Percentiles rank a stretch among this genome's conserved stretches.
Evolutionary conservation across 2,329 filamentous ascomycete species (phyloP).

Genomic region (Penicillium sp.): DNA sequence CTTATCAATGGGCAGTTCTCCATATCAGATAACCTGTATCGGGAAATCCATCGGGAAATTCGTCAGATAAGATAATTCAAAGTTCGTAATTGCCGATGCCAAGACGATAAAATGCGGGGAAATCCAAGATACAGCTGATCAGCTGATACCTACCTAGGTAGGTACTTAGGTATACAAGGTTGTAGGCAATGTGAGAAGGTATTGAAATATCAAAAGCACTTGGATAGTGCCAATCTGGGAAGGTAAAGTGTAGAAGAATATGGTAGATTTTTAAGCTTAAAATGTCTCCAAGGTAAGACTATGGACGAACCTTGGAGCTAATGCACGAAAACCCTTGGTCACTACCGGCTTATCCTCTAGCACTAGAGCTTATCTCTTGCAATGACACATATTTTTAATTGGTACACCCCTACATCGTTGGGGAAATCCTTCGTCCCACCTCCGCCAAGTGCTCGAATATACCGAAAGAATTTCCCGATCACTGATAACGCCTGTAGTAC

Average conservation of each 20-base stretch:
- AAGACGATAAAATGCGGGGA: constrained; percentile 16
- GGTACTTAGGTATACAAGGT: no score
- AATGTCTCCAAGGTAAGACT: not conserved
- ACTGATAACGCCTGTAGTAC: not conserved
- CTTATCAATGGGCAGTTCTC: constrained; percentile 5
- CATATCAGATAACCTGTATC: not conserved
- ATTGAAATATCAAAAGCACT: not conserved
- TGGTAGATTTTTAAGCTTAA: not conserved
- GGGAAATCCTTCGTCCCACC: not conserved
- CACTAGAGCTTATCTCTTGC: not conserved
- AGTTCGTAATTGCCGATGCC: constrained; percentile 9
- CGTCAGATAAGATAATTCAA: not conserved
- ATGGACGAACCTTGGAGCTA: not conserved
- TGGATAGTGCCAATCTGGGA: not conserved
- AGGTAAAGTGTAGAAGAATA: not conserved
- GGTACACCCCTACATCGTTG: not conserved
- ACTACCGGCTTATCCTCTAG: not conserved
- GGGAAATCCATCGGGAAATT: constrained; percentile 15
- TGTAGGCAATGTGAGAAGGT: not conserved
- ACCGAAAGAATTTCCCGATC: constrained; percentile 12
- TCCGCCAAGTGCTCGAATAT: constrained; percentile 8
- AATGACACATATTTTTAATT: not conserved
- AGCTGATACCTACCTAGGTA: no score
- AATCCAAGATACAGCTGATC: not conserved
- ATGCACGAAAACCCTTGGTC: not conserved